phyloP scores from a whole-genome alignment of 768 basidiomycete genomes.

The Tricholoma hemisulphureum region DNA sequence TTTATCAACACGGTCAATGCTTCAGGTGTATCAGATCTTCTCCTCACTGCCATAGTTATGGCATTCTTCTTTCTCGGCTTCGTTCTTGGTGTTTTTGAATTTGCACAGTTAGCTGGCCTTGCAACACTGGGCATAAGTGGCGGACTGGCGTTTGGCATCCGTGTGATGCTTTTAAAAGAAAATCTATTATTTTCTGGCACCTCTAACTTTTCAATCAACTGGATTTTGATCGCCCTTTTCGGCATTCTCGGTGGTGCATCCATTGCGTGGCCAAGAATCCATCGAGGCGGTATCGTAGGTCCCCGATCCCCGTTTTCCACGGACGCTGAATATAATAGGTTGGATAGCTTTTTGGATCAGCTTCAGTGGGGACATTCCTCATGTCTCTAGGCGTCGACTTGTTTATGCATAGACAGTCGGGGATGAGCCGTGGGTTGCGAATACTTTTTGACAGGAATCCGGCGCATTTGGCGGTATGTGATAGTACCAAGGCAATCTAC shows the following conservation, averaged over 20 bases:
- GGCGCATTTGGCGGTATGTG: constrained; percentile 48
- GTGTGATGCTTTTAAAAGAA: constrained; percentile 48
- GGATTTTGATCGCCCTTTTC: constrained; percentile 49
- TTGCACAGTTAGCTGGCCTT: constrained; percentile 49
- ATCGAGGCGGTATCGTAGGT: constrained; percentile 53
- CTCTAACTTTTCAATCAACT: constrained; percentile 42
- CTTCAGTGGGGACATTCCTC: constrained; percentile 64
- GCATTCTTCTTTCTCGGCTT: constrained; percentile 52
- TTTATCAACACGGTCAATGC: constrained; percentile 54
- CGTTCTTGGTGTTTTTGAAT: constrained; percentile 50
- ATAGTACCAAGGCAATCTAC: too few species aligned
- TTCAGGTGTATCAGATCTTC: constrained; percentile 49
- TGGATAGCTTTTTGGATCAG: constrained; percentile 31
- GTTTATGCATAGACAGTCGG: constrained; percentile 52
- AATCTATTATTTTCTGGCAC: constrained; percentile 45
- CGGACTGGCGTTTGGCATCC: constrained; percentile 56
- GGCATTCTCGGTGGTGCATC: constrained; percentile 42
- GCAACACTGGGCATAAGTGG: constrained; percentile 48
- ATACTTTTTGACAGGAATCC: constrained; percentile 62
- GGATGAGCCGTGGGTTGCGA: constrained; percentile 63
- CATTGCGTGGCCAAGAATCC: constrained; percentile 39
- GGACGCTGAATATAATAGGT: background rate
- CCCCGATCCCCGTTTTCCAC: background rate
- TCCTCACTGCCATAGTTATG: constrained; percentile 49
- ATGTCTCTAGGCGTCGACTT: constrained; percentile 56